Conservation (phyloP, 345 rosid species). For the Salix viminalis region DNA sequence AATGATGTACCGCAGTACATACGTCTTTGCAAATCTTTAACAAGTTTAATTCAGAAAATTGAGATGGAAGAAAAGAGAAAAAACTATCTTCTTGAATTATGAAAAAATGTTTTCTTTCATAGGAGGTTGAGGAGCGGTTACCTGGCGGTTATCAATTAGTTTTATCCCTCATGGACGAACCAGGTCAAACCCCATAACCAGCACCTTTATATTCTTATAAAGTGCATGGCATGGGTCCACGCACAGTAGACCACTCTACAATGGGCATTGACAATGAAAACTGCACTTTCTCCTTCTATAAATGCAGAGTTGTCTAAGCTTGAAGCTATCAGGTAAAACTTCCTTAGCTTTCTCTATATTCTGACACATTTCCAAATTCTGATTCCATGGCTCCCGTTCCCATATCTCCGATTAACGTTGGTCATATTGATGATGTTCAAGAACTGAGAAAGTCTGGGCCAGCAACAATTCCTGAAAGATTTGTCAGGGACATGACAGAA, state of each 20-base stretch:
- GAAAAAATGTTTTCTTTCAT: too few relatives aligned
- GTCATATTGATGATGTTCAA: slow-evolving; percentile 85
- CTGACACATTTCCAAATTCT: neutral
- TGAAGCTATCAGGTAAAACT: slow-evolving; percentile 6
- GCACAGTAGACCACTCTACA: neutral
- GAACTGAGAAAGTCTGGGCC: slow-evolving; percentile 66
- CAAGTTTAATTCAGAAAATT: too few relatives aligned
- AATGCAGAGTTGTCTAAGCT: slow-evolving; percentile 17
- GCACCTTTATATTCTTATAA: neutral
- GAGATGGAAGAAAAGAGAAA: too few relatives aligned
- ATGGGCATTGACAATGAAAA: neutral
- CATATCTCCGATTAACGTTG: slow-evolving; percentile 51
- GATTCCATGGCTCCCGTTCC: slow-evolving; percentile 63
- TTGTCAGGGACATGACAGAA: slow-evolving; percentile 55
- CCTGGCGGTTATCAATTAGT: too few relatives aligned
- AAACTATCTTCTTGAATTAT: too few relatives aligned
- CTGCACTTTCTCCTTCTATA: slow-evolving; percentile 23
- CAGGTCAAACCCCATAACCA: too few relatives aligned
- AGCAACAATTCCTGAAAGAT: slow-evolving; percentile 64
- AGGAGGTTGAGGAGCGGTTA: too few relatives aligned
- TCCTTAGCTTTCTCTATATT: neutral
- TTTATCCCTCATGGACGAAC: too few relatives aligned
- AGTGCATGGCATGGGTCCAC: slow-evolving; percentile 14
- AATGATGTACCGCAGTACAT: too few relatives aligned
- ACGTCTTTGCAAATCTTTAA: too few relatives aligned